phyloP scores from a whole-genome alignment of 139 green algal genomes.

The Gonium pectorale region DNA sequence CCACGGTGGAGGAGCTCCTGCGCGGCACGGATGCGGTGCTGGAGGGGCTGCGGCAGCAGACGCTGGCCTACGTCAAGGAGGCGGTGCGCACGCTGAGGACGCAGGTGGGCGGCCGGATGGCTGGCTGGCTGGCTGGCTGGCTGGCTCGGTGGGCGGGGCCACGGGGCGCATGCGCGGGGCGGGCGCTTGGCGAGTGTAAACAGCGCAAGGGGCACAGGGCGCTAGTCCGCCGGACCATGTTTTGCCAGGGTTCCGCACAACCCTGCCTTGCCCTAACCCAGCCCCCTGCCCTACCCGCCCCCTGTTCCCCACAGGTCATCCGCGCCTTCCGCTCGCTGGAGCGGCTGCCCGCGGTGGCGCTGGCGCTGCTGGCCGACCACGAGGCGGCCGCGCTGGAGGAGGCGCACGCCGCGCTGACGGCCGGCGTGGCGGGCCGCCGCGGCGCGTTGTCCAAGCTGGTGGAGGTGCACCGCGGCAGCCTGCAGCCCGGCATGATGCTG shows the following conservation, averaged over 20 bases:
- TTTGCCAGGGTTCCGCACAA: too few relatives aligned
- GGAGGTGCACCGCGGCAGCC: constrained; percentile 42
- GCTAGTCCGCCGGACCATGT: too few relatives aligned
- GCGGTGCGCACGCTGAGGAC: constrained; percentile 56
- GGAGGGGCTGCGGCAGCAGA: constrained; percentile 51
- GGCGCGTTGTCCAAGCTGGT: constrained; percentile 48
- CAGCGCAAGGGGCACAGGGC: too few relatives aligned
- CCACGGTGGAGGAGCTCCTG: constrained; percentile 51
- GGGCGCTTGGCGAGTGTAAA: too few relatives aligned
- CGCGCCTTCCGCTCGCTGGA: constrained; percentile 58
- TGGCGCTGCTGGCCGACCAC: constrained; percentile 47
- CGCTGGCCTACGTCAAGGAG: constrained; percentile 44
- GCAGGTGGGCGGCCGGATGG: too few relatives aligned
- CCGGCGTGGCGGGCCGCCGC: neutral
- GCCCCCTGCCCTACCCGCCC: neutral
- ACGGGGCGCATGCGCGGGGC: too few relatives aligned
- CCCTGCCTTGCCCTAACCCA: neutral
- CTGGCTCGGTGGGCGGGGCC: too few relatives aligned
- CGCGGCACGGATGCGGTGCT: constrained; percentile 48
- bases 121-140: too few relatives aligned
- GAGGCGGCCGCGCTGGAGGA: constrained; percentile 38
- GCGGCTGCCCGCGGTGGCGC: constrained; percentile 58
- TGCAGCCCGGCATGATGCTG: constrained; percentile 53
- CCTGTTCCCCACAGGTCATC: constrained; percentile 51
- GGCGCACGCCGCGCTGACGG: constrained; percentile 23